Percentiles rank a stretch among this genome's conserved stretches.
phyloP scores from a whole-genome alignment of 495 filamentous ascomycete species.

The Lasiosphaeriaceae sp. region DNA sequence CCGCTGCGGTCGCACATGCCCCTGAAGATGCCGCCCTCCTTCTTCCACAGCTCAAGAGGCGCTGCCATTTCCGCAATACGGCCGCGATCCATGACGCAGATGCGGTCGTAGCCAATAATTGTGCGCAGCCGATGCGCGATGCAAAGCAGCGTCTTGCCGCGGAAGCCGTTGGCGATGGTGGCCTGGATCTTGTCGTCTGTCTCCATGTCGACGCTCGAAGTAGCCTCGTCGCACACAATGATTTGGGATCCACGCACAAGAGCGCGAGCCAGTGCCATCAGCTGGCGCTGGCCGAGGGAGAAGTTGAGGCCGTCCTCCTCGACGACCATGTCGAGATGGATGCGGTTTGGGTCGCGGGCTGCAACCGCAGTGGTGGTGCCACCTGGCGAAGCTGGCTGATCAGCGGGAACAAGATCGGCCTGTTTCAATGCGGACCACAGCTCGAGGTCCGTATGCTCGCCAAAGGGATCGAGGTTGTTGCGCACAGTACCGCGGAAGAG shows the following conservation, averaged over 20 bases:
- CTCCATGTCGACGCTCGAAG: conserved; percentile 88
- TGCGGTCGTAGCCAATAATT: conserved; percentile 90
- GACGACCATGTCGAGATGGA: conserved; percentile 80
- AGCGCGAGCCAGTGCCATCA: conserved; percentile 90
- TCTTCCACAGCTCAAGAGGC: conserved; percentile 63
- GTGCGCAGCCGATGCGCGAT: conserved; percentile 93
- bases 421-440: conserved; percentile 84
- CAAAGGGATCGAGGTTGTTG: conserved; percentile 88
- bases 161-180: conserved; percentile 83
- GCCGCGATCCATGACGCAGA: conserved; percentile 92
- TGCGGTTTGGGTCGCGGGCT: conserved; percentile 44
- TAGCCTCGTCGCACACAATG: conserved; percentile 96
- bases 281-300: conserved; percentile 90
- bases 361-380: conserved; percentile 15
- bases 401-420: conserved; percentile 61
- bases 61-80: conserved; percentile 78
- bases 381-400: not conserved
- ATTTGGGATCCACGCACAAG: conserved; percentile 83
- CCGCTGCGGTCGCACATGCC: conserved; percentile 91
- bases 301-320: conserved; percentile 95
- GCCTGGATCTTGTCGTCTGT: conserved; percentile 93
- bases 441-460: conserved; percentile 79
- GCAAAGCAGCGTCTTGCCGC: conserved; percentile 84
- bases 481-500: conserved; percentile 90
- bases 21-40: conserved; percentile 69